Conservation (phyloP, 805 yeast species). For the Maudiozyma barnettii region DNA sequence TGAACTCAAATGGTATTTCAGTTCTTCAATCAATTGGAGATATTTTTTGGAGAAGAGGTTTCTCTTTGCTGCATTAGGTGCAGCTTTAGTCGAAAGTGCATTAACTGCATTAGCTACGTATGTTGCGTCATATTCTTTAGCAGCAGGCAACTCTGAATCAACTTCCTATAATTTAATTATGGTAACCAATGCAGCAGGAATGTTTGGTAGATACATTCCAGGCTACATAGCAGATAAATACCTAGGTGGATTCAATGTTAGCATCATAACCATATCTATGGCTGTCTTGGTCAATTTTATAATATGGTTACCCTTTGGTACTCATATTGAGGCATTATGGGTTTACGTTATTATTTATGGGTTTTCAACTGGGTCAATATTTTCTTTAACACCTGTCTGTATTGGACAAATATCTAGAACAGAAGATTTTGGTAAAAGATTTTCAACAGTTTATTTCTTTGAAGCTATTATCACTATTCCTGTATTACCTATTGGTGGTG, state of each 20-base stretch:
- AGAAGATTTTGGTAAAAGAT: constrained; percentile 45
- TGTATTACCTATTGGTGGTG: constrained; percentile 43
- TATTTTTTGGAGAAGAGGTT: constrained; percentile 37
- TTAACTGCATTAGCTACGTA: constrained; percentile 40
- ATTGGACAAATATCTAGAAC: constrained; percentile 49
- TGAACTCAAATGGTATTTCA: constrained; percentile 20
- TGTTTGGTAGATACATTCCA: constrained; percentile 38
- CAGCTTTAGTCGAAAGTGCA: constrained; percentile 39
- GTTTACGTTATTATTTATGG: constrained; percentile 45
- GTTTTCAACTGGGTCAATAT: constrained; percentile 44
- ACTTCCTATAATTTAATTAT: constrained; percentile 41
- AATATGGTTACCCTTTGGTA: constrained; percentile 38
- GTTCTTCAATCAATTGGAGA: constrained; percentile 25
- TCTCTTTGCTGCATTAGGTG: constrained; percentile 34
- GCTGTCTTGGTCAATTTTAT: constrained; percentile 31
- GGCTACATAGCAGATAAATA: constrained; percentile 37
- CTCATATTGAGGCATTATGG: constrained; percentile 29
- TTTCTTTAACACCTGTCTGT: constrained; percentile 51
- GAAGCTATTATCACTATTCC: constrained; percentile 43
- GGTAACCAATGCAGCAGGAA: constrained; percentile 38
- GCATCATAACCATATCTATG: constrained; percentile 30
- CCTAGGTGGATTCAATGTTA: constrained; percentile 45
- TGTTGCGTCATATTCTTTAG: constrained; percentile 44
- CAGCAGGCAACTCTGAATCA: constrained; percentile 36
- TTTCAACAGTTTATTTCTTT: constrained; percentile 48